phyloP scores from a whole-genome alignment of 805 yeast species.

The Lipomyces anomalus region DNA sequence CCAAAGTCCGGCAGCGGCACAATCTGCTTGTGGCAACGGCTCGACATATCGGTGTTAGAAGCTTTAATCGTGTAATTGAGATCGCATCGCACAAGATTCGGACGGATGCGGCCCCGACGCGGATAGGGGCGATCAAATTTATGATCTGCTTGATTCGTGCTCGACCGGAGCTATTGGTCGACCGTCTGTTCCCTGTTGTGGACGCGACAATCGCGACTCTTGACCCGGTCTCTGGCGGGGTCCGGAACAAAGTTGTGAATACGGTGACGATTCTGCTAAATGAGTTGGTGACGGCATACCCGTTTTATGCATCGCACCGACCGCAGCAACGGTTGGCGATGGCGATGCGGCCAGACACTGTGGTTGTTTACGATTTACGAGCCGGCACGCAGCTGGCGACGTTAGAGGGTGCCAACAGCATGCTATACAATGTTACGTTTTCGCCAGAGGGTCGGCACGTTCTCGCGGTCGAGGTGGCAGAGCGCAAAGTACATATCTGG shows the following conservation, averaged over 20 bases:
- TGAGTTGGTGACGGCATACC: slow-evolving; percentile 14
- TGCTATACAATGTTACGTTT: slow-evolving; percentile 14
- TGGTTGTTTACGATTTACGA: slow-evolving; percentile 26
- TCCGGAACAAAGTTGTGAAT: slow-evolving; percentile 18
- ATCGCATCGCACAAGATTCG: slow-evolving; percentile 13
- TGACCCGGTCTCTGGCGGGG: slow-evolving; percentile 15
- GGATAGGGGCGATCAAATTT: slow-evolving; percentile 21
- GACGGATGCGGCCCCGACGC: slow-evolving; percentile 7
- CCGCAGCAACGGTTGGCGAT: slow-evolving; percentile 26
- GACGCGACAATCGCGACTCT: slow-evolving; percentile 20
- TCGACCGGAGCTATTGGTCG: slow-evolving; percentile 13
- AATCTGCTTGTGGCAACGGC: slow-evolving; percentile 11
- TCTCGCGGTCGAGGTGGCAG: slow-evolving; percentile 17
- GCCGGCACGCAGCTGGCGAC: slow-evolving; percentile 23
- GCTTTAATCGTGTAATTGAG: slow-evolving; percentile 18
- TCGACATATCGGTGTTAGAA: slow-evolving; percentile 2
- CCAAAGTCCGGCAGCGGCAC: slow-evolving; percentile 9
- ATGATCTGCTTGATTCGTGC: slow-evolving; percentile 8
- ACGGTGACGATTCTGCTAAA: slow-evolving; percentile 20
- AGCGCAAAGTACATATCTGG: slow-evolving; percentile 21
- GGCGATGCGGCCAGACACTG: slow-evolving; percentile 19
- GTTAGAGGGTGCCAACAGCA: slow-evolving; percentile 20
- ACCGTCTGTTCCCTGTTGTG: slow-evolving; percentile 19
- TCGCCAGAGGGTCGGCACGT: slow-evolving; percentile 26
- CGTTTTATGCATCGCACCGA: slow-evolving; percentile 24